These are phyloP conservation scores for Nepenthes alata DNA, from an alignment of 179 eudicot genomes.

Conservation along the genomic window DNA sequence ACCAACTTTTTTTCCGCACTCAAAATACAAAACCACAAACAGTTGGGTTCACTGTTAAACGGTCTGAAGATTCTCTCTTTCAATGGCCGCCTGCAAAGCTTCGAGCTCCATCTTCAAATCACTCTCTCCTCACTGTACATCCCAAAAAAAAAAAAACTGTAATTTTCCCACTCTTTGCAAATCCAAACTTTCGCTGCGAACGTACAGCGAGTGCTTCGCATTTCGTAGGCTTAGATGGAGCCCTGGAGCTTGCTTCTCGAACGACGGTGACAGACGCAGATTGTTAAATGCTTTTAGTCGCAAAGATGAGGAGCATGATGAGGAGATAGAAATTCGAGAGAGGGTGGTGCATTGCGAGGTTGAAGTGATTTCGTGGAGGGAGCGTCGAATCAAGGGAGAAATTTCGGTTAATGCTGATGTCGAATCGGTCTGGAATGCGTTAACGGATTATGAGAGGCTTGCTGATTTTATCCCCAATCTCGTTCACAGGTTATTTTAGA, in stretches of 20 bases:
- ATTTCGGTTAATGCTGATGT: constrained; percentile 59
- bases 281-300: neutral
- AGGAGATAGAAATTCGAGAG: constrained; percentile 20
- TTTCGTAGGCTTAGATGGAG: constrained; percentile 3
- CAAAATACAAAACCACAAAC: constrained; percentile 41
- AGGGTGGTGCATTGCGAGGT: constrained; percentile 50
- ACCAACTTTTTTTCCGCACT: constrained; percentile 28
- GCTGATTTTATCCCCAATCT: constrained; percentile 96
- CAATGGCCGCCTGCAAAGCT: constrained; percentile 16
- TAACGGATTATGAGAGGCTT: constrained; percentile 91
- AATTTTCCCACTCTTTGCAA: constrained; percentile 2
- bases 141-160: neutral
- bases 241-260: constrained; percentile 9
- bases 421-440: constrained; percentile 73
- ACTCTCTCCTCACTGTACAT: constrained; percentile 8
- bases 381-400: constrained; percentile 60
- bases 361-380: constrained; percentile 92
- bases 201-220: neutral
- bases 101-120: constrained; percentile 13
- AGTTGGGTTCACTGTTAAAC: constrained; percentile 42
- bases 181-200: neutral
- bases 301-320: constrained; percentile 2
- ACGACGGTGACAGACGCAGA: neutral
- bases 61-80: constrained; percentile 10
- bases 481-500: constrained; percentile 43